Evolutionary conservation across 2,329 filamentous ascomycete species (phyloP).

Genomic region (Pleomassaria siparia): DNA sequence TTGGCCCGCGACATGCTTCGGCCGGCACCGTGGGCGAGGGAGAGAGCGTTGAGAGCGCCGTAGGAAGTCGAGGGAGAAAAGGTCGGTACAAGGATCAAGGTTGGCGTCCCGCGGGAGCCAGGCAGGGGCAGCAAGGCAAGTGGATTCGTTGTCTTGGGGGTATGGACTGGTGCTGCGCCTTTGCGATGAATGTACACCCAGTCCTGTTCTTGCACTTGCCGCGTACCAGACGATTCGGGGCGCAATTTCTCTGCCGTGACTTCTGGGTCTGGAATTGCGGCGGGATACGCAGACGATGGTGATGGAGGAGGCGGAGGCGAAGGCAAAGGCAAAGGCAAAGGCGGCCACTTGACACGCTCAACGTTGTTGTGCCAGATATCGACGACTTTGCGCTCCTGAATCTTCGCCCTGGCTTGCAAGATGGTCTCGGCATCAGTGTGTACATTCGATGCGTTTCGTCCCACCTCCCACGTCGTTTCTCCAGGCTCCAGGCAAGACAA

Average conservation of each 20-base stretch:
- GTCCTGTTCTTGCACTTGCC: slow-evolving; percentile 6
- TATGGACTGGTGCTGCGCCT: slow-evolving; percentile 39
- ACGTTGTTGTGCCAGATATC: slow-evolving; percentile 45
- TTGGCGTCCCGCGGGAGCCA: slow-evolving; percentile 43
- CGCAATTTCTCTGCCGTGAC: not conserved
- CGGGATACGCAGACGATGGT: not conserved
- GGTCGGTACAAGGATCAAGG: slow-evolving; percentile 38
- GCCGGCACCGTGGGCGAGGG: slow-evolving; percentile 43
- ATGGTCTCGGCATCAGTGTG: slow-evolving; percentile 10
- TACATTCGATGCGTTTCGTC: slow-evolving; percentile 8
- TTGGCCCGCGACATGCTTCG: slow-evolving; percentile 42
- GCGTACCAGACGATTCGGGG: not conserved
- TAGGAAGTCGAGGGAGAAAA: slow-evolving; percentile 29
- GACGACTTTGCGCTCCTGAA: slow-evolving; percentile 35
- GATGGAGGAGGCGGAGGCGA: no score
- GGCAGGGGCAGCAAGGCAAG: slow-evolving; percentile 39
- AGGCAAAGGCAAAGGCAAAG: slow-evolving; percentile 14
- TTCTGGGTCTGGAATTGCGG: not conserved
- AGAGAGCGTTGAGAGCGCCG: slow-evolving; percentile 37
- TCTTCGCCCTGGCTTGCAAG: slow-evolving; percentile 12
- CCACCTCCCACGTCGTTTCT: slow-evolving; percentile 25
- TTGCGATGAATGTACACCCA: slow-evolving; percentile 43
- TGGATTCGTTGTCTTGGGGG: slow-evolving; percentile 21
- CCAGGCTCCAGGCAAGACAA: slow-evolving; percentile 38
- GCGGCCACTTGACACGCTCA: slow-evolving; percentile 35